Conservation (phyloP, 768 basidiomycete genomes). For the Boletus rubroflammeus region DNA sequence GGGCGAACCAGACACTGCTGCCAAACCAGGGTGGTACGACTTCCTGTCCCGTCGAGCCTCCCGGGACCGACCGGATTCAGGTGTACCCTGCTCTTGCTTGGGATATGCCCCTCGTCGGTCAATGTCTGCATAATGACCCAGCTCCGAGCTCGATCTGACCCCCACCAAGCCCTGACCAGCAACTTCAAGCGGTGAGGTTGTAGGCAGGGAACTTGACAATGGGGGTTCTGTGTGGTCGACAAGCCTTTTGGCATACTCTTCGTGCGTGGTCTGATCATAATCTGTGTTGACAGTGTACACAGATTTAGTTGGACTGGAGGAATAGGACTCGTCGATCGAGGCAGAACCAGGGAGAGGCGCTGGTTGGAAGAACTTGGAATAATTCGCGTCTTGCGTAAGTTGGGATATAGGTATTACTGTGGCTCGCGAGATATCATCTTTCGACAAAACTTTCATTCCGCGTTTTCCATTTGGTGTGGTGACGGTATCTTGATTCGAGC, state of each 20-base stretch:
- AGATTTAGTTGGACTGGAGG: conserved; percentile 57
- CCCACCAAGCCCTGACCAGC: conserved; percentile 29
- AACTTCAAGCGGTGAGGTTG: conserved; percentile 42
- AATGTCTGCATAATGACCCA: conserved; percentile 76
- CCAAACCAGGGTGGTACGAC: conserved; percentile 60
- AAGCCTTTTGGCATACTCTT: conserved; percentile 35
- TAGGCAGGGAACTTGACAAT: conserved; percentile 58
- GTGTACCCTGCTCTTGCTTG: conserved; percentile 44
- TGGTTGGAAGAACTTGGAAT: conserved; percentile 58
- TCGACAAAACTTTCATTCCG: conserved; percentile 44
- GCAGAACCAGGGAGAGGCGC: conserved; percentile 29
- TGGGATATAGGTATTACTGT: conserved; percentile 54
- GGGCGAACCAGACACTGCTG: conserved; percentile 48
- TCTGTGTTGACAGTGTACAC: conserved; percentile 41
- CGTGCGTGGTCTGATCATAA: conserved; percentile 19
- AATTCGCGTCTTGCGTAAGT: conserved; percentile 49
- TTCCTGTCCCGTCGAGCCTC: conserved; percentile 53
- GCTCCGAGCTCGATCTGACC: conserved; percentile 70
- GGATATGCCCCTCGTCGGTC: conserved; percentile 32
- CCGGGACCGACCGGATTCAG: conserved; percentile 51
- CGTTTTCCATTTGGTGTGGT: conserved; percentile 29
- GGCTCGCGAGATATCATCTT: conserved; percentile 59
- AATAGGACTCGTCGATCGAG: conserved; percentile 27
- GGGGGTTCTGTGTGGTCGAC: conserved; percentile 54
- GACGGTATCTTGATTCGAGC: conserved; percentile 36